These are phyloP conservation scores for Suillus americanus DNA, from an alignment of 768 basidiomycete genomes.

Conservation along the genomic window DNA sequence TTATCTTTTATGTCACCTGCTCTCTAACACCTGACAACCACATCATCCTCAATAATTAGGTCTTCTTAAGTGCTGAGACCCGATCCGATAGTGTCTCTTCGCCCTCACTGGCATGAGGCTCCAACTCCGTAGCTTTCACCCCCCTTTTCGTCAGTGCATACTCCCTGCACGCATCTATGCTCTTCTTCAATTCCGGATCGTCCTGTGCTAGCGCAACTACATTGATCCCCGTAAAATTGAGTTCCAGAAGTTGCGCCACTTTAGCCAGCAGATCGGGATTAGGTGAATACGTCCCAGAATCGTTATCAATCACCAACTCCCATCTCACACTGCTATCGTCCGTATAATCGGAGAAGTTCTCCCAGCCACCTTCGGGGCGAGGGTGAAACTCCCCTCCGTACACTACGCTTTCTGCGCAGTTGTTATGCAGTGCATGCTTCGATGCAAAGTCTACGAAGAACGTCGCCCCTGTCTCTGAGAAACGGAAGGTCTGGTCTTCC, in stretches of 20 bases:
- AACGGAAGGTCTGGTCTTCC: slow-evolving; percentile 74
- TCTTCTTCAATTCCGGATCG: slow-evolving; percentile 55
- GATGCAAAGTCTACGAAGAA: slow-evolving; percentile 87
- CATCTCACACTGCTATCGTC: slow-evolving; percentile 61
- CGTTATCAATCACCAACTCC: slow-evolving; percentile 87
- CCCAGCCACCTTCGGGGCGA: slow-evolving; percentile 69
- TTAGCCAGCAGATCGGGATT: slow-evolving; percentile 59
- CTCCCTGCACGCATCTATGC: slow-evolving; percentile 63
- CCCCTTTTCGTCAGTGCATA: slow-evolving; percentile 66
- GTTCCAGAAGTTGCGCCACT: slow-evolving; percentile 62
- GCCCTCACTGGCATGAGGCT: slow-evolving; percentile 58
- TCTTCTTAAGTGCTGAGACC: slow-evolving; percentile 14
- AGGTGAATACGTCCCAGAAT: slow-evolving; percentile 83
- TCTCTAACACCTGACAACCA: slow-evolving; percentile 10
- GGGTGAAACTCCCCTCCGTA: slow-evolving; percentile 83
- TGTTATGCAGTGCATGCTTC: slow-evolving; percentile 83
- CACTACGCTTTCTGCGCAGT: slow-evolving; percentile 64
- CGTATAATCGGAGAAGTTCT: slow-evolving; percentile 52
- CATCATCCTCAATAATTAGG: slow-evolving; percentile 3
- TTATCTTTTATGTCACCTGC: slow-evolving; percentile 7
- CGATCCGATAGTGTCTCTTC: slow-evolving; percentile 50
- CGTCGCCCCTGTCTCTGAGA: slow-evolving; percentile 84
- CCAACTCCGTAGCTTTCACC: slow-evolving; percentile 55
- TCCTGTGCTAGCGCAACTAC: slow-evolving; percentile 55
- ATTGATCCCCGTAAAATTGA: slow-evolving; percentile 68